phyloP scores from a whole-genome alignment of 306 rosid genomes.

The Oxytropis ochrocephala region DNA sequence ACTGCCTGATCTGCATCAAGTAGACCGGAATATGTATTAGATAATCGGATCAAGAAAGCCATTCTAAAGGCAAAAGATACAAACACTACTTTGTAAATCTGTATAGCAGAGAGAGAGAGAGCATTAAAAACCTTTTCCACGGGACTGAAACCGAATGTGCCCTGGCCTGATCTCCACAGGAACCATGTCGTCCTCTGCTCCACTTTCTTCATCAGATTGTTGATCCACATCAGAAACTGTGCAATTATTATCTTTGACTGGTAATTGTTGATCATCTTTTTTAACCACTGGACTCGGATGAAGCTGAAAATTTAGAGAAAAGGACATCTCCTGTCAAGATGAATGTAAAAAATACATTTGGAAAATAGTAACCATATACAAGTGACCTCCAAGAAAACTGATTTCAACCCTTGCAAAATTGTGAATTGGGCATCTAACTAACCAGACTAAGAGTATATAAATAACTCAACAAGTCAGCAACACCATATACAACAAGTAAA shows the following conservation, averaged over 20 bases:
- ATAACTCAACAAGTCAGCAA: constrained; percentile 1
- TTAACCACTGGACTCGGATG: constrained; percentile 24
- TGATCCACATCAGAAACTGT: constrained; percentile 27
- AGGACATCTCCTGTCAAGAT: neutral
- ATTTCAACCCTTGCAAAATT: constrained; percentile 5
- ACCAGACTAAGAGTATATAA: constrained; percentile 11
- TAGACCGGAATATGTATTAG: constrained; percentile 34
- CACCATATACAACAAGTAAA: neutral
- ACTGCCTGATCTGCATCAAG: constrained; percentile 46
- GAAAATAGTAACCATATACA: constrained; percentile 11
- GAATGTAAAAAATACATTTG: neutral
- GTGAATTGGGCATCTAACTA: neutral
- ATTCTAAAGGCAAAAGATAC: constrained; percentile 1
- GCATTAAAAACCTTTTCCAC: constrained; percentile 45
- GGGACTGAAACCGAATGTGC: constrained; percentile 80
- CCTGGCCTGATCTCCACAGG: constrained; percentile 91
- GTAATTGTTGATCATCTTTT: constrained; percentile 34
- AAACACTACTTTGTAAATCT: neutral
- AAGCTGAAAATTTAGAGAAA: constrained; percentile 41
- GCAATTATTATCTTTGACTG: constrained; percentile 26
- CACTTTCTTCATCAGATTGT: constrained; percentile 43
- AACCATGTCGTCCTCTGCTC: constrained; percentile 53
- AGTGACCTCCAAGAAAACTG: constrained; percentile 14
- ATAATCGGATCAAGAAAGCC: constrained; percentile 29
- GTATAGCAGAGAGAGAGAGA: neutral